These are phyloP conservation scores for Cladophialophora psammophila DNA, from an alignment of 2,329 filamentous ascomycete genomes.

Conservation along the genomic window DNA sequence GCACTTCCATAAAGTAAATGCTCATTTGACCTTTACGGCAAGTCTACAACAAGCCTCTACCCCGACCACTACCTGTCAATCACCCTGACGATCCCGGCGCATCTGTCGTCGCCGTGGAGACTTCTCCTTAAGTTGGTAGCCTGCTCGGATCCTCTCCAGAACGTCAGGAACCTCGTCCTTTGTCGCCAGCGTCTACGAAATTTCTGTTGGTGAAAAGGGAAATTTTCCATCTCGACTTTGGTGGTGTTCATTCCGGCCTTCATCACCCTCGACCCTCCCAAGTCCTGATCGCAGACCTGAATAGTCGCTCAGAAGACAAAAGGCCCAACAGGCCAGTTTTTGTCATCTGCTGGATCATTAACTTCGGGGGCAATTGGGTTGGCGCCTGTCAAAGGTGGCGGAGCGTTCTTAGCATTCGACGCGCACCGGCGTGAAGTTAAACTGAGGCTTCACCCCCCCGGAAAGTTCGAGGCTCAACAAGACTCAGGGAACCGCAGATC, in stretches of 20 bases:
- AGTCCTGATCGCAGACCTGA: background rate
- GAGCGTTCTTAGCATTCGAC: constrained; percentile 11
- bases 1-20: constrained; percentile 1
- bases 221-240: background rate
- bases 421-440: constrained; percentile 16
- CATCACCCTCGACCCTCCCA: background rate
- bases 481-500: background rate
- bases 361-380: constrained; percentile 19
- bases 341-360: constrained; percentile 8
- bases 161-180: background rate
- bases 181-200: background rate
- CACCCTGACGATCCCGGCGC: constrained; percentile 3
- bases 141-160: constrained; percentile 1
- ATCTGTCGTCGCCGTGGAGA: background rate
- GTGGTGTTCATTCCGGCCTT: background rate
- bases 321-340: background rate
- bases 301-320: background rate
- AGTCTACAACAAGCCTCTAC: background rate
- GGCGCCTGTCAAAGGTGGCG: constrained; percentile 21
- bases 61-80: background rate
- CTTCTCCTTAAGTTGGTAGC: constrained; percentile 1
- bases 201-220: background rate
- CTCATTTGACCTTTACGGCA: background rate
- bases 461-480: constrained; percentile 6
- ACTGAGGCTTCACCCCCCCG: background rate